Evolutionary conservation across 208 protist genomes (phyloP).

Genomic region (Leishmania arabica): DNA sequence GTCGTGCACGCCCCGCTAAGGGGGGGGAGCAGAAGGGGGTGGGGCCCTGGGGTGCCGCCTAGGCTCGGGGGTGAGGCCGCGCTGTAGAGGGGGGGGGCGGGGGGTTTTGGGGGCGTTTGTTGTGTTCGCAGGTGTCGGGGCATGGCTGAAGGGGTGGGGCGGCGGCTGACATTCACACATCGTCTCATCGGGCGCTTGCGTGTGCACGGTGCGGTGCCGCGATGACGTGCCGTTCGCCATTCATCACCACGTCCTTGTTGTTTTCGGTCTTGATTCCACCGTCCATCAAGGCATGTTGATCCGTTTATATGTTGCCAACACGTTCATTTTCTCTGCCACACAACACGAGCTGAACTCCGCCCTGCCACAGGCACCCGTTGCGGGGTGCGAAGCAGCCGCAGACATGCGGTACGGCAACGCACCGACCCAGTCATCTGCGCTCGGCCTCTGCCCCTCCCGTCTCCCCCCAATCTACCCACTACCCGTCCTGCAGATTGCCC

Average conservation of each 20-base stretch:
- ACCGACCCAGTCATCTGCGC: not conserved
- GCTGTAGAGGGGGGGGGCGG: rapidly evolving
- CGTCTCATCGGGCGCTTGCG: not conserved
- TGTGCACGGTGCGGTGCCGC: not conserved
- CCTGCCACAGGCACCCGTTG: not conserved
- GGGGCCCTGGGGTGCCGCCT: too few species aligned
- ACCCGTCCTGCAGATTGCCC: not conserved
- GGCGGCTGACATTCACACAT: not conserved
- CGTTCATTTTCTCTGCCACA: not conserved
- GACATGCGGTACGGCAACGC: not conserved
- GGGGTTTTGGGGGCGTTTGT: not conserved
- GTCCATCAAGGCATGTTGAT: not conserved
- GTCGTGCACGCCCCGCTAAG: too few species aligned
- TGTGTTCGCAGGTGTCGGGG: not conserved
- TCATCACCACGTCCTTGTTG: not conserved
- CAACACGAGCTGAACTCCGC: not conserved
- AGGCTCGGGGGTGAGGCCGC: too few species aligned
- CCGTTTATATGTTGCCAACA: not conserved
- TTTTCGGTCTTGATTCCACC: not conserved
- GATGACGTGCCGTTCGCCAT: not conserved
- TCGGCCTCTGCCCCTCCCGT: not conserved
- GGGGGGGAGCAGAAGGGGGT: too few species aligned
- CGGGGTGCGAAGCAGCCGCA: not conserved
- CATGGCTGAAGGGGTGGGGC: not conserved
- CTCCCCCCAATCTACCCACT: not conserved